These are phyloP conservation scores for Colletotrichum sp. DNA, from an alignment of 2,329 filamentous ascomycete species.

Conservation along the genomic window DNA sequence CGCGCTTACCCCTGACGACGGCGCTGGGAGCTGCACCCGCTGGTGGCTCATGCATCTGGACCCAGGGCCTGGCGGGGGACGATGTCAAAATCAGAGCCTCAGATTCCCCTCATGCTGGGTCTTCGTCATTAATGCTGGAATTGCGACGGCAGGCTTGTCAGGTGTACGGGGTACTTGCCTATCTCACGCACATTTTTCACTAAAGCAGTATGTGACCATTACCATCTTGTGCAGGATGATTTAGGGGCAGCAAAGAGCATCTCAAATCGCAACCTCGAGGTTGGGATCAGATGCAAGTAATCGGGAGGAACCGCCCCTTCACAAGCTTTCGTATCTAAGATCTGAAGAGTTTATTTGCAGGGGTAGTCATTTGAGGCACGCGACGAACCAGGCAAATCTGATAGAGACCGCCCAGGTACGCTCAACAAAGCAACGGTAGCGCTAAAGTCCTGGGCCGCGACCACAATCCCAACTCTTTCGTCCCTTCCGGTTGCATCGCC, in stretches of 20 bases:
- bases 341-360: not conserved
- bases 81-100: not conserved
- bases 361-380: not conserved
- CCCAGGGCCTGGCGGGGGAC: not conserved
- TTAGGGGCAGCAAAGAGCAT: not conserved
- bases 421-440: not conserved
- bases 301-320: not conserved
- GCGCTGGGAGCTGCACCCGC: not conserved
- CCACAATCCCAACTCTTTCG: not conserved
- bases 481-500: not conserved
- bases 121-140: not conserved
- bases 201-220: not conserved
- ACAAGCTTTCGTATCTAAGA: not conserved
- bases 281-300: not conserved
- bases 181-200: not conserved
- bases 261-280: not conserved
- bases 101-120: not conserved
- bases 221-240: not conserved
- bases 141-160: not conserved
- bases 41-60: not conserved
- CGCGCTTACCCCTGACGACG: not conserved
- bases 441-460: not conserved
- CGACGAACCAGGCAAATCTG: not conserved
- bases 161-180: fast-evolving
- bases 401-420: not conserved